These are phyloP conservation scores for Fusarium sacchari DNA, from an alignment of 2,329 filamentous ascomycete species.

Conservation along the genomic window DNA sequence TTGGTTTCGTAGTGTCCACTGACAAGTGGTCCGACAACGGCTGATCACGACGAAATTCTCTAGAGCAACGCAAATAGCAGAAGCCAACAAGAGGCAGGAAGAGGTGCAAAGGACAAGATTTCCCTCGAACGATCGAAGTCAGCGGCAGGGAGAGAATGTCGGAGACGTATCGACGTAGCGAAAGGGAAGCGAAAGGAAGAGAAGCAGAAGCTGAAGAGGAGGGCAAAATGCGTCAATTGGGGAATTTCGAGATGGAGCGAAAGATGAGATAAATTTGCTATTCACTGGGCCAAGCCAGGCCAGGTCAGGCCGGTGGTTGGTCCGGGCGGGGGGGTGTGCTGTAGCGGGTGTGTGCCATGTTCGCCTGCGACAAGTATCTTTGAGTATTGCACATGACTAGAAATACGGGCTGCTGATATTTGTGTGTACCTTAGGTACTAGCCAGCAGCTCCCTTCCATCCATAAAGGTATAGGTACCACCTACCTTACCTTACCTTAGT, in stretches of 20 bases:
- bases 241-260: slow-evolving; percentile 40
- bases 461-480: not conserved
- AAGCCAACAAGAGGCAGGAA: slow-evolving; percentile 13
- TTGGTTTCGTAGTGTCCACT: slow-evolving; percentile 21
- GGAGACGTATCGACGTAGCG: slow-evolving; percentile 23
- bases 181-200: slow-evolving; percentile 16
- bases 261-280: slow-evolving; percentile 47
- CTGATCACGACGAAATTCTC: slow-evolving; percentile 19
- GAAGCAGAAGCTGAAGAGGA: slow-evolving; percentile 23
- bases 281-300: slow-evolving; percentile 32
- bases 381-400: slow-evolving; percentile 2
- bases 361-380: slow-evolving; percentile 5
- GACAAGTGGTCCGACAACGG: slow-evolving; percentile 35
- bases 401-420: slow-evolving; percentile 19
- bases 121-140: slow-evolving; percentile 30
- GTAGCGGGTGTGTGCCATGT: slow-evolving; percentile 9
- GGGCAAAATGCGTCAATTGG: slow-evolving; percentile 44
- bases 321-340: slow-evolving; percentile 33
- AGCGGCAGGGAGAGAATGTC: slow-evolving; percentile 19
- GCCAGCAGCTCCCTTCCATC: not conserved
- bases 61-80: slow-evolving; percentile 18
- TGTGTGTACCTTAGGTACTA: not conserved
- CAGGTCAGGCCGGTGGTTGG: slow-evolving; percentile 43
- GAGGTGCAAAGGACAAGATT: slow-evolving; percentile 4
- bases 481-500: not conserved